Evolutionary conservation across 2,329 filamentous ascomycete genomes (phyloP), one percentile per base, ranked within the genome.

Genomic region (Fulvia fulva): DNA sequence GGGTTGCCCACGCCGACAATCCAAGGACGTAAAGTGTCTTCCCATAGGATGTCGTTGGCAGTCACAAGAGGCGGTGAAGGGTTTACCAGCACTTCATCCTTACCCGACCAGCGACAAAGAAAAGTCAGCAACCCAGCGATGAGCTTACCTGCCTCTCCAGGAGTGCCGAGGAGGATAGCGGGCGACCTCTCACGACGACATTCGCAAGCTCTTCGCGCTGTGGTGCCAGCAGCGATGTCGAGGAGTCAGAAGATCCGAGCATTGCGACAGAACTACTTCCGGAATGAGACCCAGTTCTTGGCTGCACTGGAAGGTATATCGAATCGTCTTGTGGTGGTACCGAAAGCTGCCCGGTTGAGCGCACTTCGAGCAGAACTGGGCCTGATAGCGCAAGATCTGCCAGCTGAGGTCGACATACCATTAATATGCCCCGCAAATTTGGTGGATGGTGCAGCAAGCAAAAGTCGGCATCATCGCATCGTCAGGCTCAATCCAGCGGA

Each of bases 401-500:
- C 90, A 0, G 88, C 90, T 3, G 90, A 94, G 73, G 86, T 94
- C 16, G 90, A 94, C 67, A 89, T 94, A 55, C 90, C 90, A 0
- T 81, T 91, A 8, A 89, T 94, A 56, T 92, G 88, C 65, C 89
- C 90, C 16, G 87, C 89, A 0, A 87, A 86, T 0, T 75, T 93
- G 51, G 81, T 88, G 11, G 83, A 90, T 73, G 88, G 90, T 22
- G 82, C 84, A n/a, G 84, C 89, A 1, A 84, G 87, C 25, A 86
- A 85, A 69, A 92, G 89, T 68, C 84, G 83, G 55, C 90, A 94
- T 71, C 90, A 94, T 70, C 85, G 90, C 34, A 91, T 94, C 59
- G 89, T 94, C 47, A 84, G 90, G 37, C 80, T 94, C 51, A 94
- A 92, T 68, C 90, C 90, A 6, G 88, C 89, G 1, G 90, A 94